These are phyloP conservation scores for Chlorencoelia australis DNA, from an alignment of 2,329 filamentous ascomycete species.

Conservation along the genomic window DNA sequence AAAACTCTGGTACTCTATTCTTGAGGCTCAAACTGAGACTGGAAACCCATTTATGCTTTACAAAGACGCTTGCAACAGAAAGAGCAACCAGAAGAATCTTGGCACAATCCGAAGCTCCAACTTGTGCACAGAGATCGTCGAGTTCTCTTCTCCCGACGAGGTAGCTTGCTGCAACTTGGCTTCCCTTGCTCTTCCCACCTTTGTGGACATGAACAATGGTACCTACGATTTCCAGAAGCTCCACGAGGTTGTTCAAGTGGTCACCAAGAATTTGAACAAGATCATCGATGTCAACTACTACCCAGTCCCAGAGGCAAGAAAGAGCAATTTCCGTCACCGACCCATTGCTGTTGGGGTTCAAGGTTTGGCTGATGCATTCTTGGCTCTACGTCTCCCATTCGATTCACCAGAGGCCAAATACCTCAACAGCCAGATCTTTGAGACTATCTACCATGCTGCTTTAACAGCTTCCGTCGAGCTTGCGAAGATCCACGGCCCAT, in stretches of 20 bases:
- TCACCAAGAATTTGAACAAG: conserved; percentile 93
- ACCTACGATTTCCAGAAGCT: conserved; percentile 94
- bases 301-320: conserved; percentile 84
- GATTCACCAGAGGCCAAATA: conserved; percentile 89
- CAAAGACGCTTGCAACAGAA: conserved; percentile 96
- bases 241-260: conserved; percentile 85
- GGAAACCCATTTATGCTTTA: conserved; percentile 99
- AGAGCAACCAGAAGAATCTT: conserved; percentile 99
- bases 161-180: conserved; percentile 98
- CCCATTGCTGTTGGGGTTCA: conserved; percentile 96
- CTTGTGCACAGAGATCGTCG: conserved; percentile 95
- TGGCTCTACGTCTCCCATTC: conserved; percentile 91
- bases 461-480: conserved; percentile 82
- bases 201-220: conserved; percentile 75
- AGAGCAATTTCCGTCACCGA: conserved; percentile 95
- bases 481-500: conserved; percentile 73
- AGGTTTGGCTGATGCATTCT: conserved; percentile 95
- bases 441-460: conserved; percentile 97
- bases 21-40: conserved; percentile 97
- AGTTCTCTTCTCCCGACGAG: conserved; percentile 95
- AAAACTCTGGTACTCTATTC: conserved; percentile 98
- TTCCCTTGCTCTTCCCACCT: conserved; percentile 84
- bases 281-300: conserved; percentile 99
- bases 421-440: conserved; percentile 97
- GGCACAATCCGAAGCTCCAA: conserved; percentile 98